Base-by-base conservation (phyloP, 257 asterid species). In the Gentiana straminea region DNA sequence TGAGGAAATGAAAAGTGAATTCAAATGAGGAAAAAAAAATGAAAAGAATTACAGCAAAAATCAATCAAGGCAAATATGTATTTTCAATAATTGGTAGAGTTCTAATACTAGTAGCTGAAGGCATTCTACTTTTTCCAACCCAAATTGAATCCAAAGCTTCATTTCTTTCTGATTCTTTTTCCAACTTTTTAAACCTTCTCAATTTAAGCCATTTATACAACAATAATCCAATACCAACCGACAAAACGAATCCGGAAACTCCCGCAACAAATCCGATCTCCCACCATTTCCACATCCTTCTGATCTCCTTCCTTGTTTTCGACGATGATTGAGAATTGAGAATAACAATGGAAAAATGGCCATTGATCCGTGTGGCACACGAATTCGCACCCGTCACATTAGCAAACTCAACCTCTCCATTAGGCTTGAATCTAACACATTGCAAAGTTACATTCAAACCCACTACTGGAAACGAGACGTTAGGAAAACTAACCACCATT, bases 41-140 rank as follows among this genome's bases (percentile, higher is more conserved):
- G 24, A 24, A 24, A 24, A 24, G 24, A 24, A 24, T 24, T 24
- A 41, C 1, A 3, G 10, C 34, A 32, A 33, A 12, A 12, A 46
- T n/a, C 7, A 13, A 37, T 77, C 65, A 85, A 63, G 95, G 94
- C 45, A 75, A 55, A 64, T 81, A 81, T 32, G 63, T 75, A 65
- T 61, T 69, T 58, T 86, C 98, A 75, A 91, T 77, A 62, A 54
- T 74, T 36, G 98, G 96, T 62, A 75, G 87, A 36, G 96, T 91
- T 72, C 96, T 84, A 65, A 82, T 81, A 64, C 77, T 80, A 52
- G 87, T 61, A 65, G 95, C 98, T 8, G 75, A 34, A 54, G 90
- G 93, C 96, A 91, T 78, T 78, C 80, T 87, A 67, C 95, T 87
- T n/a, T 59, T 60, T 11, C 96, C 94, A 73, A 91, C 65, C 96